Evolutionary conservation across 2,329 filamentous ascomycete species (phyloP).

Genomic region (Diaporthe destruens): DNA sequence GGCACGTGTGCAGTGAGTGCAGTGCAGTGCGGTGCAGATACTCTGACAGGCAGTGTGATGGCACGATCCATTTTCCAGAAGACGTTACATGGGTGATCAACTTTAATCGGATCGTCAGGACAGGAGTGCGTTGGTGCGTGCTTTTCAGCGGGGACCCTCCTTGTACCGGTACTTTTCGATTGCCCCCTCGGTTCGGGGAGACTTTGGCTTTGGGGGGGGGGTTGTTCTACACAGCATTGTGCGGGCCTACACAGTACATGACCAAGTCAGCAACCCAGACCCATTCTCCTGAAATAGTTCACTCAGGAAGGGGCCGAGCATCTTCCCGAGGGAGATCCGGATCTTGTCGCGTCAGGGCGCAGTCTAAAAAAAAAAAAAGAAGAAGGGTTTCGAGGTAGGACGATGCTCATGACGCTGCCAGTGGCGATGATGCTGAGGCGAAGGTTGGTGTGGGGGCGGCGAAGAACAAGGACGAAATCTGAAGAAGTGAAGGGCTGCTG

Average conservation of each 20-base stretch:
- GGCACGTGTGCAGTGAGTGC: constrained; percentile 9
- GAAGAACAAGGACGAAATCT: constrained; percentile 3
- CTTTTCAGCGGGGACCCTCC: constrained; percentile 20
- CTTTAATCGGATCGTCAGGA: constrained; percentile 33
- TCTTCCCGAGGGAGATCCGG: constrained; percentile 10
- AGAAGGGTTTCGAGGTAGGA: constrained; percentile 5
- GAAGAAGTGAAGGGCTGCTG: constrained; percentile 35
- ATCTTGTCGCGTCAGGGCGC: background rate
- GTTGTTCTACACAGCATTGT: background rate
- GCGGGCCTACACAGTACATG: constrained; percentile 1
- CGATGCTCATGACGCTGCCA: background rate
- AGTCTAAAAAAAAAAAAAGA: background rate
- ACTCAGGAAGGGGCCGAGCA: constrained; percentile 16
- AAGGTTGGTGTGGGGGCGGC: background rate
- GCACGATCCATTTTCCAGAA: constrained; percentile 16
- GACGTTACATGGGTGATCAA: constrained; percentile 32
- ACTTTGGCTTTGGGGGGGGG: background rate
- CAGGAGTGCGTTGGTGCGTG: constrained; percentile 30
- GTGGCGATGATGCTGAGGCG: background rate
- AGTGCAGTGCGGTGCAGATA: background rate
- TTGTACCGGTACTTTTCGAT: constrained; percentile 25
- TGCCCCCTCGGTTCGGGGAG: background rate
- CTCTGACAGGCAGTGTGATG: constrained; percentile 8
- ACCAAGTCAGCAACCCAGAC: background rate
- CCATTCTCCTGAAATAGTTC: constrained; percentile 32